These are phyloP conservation scores for Dactylella cylindrospora DNA, from an alignment of 2,329 filamentous ascomycete species.

Conservation along the genomic window DNA sequence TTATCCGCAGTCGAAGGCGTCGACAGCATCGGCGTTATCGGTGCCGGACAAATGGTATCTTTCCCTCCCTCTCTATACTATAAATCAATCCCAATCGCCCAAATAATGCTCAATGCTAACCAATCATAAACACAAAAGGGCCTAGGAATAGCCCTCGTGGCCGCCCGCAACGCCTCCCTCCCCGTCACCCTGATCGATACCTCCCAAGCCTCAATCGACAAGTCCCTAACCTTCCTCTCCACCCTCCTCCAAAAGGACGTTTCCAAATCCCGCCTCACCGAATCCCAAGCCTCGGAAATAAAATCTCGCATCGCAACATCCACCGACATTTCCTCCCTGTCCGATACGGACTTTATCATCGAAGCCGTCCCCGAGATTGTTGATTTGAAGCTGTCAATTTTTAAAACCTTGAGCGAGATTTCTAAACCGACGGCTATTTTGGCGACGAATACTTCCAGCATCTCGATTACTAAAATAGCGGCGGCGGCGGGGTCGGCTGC, in stretches of 20 bases:
- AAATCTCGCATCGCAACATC: constrained; percentile 69
- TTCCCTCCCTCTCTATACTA: constrained; percentile 1
- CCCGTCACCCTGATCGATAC: constrained; percentile 84
- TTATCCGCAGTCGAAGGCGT: constrained; percentile 54
- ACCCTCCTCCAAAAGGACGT: constrained; percentile 94
- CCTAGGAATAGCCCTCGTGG: constrained; percentile 91
- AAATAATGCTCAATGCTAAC: not conserved
- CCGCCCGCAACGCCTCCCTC: constrained; percentile 77
- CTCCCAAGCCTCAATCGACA: constrained; percentile 80
- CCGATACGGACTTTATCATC: constrained; percentile 84
- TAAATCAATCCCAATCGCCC: not conserved
- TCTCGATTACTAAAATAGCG: constrained; percentile 94
- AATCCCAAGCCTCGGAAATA: constrained; percentile 73
- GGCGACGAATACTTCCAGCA: constrained; percentile 97
- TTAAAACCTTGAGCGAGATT: constrained; percentile 76
- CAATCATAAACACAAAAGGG: constrained; percentile 62
- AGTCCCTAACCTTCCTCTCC: constrained; percentile 82
- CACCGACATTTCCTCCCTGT: constrained; percentile 74
- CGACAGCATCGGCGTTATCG: constrained; percentile 85
- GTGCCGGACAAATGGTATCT: constrained; percentile 91
- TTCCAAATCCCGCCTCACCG: constrained; percentile 78
- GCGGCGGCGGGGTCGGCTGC: constrained; percentile 72
- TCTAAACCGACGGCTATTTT: constrained; percentile 83
- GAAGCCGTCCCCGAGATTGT: constrained; percentile 92
- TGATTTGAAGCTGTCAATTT: constrained; percentile 83